These are phyloP conservation scores for Mycena filopes DNA, from an alignment of 768 basidiomycete species.

Conservation along the genomic window DNA sequence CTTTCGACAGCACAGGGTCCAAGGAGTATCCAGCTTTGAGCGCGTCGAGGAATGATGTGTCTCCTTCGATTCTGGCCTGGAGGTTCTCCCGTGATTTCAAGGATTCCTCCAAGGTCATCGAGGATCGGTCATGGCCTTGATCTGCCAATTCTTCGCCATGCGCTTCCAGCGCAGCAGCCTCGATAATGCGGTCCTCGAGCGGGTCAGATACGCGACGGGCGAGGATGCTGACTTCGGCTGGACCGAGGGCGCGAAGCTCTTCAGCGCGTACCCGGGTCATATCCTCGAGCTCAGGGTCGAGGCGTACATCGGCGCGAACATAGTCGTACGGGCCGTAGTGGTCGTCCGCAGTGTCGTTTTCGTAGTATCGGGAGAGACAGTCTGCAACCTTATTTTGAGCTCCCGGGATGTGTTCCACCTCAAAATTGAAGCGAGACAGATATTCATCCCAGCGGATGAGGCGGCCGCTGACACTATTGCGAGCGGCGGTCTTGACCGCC, in stretches of 20 bases:
- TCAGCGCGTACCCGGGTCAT: neutral
- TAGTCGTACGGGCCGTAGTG: neutral
- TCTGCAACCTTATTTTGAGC: slow-evolving; percentile 14
- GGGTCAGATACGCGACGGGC: neutral
- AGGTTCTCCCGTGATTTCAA: neutral
- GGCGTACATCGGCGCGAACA: neutral
- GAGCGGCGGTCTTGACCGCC: neutral
- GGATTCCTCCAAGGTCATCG: neutral
- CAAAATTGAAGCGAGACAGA: slow-evolving; percentile 32
- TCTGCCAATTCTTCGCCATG: neutral
- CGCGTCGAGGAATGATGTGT: neutral
- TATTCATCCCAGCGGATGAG: slow-evolving; percentile 14
- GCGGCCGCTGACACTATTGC: neutral
- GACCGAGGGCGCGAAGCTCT: neutral
- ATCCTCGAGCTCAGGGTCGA: slow-evolving; percentile 3
- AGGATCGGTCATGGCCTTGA: neutral
- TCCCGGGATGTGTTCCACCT: neutral
- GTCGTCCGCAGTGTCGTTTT: neutral
- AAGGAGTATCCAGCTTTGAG: neutral
- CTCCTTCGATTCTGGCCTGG: neutral
- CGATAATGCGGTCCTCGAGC: slow-evolving; percentile 5
- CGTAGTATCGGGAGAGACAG: slow-evolving; percentile 7
- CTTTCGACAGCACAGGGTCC: neutral
- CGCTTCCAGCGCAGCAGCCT: neutral
- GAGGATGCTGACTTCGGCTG: neutral